Base-by-base conservation (phyloP, 2,329 filamentous ascomycete genomes). In the Exophiala xenobiotica region DNA sequence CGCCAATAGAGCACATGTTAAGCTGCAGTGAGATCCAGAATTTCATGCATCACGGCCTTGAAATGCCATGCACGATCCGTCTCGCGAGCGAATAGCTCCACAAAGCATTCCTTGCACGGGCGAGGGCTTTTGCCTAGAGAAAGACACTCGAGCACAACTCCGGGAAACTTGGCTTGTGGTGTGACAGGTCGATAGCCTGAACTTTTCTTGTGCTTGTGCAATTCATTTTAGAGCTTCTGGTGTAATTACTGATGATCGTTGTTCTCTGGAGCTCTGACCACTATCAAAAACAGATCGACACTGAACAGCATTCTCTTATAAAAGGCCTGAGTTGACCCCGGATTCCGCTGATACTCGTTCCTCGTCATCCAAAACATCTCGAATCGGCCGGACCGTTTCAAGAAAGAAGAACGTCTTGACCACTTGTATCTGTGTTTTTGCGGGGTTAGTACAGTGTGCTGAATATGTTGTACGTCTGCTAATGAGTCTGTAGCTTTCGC, bases 171-270 rank as follows among this genome's bases (percentile, higher is more conserved):
- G 38, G 20, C 22, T 24, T 40, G 38, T 40, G 38, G 38, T 40
- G 38, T 40, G 38, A 40, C 38, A 40, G 37, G 14, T 23, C 23
- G 20, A n/a, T n/a, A 40, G 19, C n/a, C n/a, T n/a, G n/a, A n/a
- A 40, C 22, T 40, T 38, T 19, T 38, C 9, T n/a, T 7, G n/a
- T 40, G n/a, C 14, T 40, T 20, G 19, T 33, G 11, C 29, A 20
- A 18, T n/a, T 20, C 38, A 40, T 24, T 40, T 40, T 40, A n/a
- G 14, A 22, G 38, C 38, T 40, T 40, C 38, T 40, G 14, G 35
- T 16, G 38, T 40, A 6, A 22, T 20, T 33, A 5, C 12, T 35
- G 31, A 35, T 35, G 31, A 16, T 35, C 31, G n/a, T 35, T 35
- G 31, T 35, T 35, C 19, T 40, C 6, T 23, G 20, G 37, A 7